A percentile compares a stretch with the other conserved stretches of the same genome.
These are phyloP conservation scores for Alternaria ethzedia DNA, from an alignment of 2,329 filamentous ascomycete genomes.

Conservation along the genomic window DNA sequence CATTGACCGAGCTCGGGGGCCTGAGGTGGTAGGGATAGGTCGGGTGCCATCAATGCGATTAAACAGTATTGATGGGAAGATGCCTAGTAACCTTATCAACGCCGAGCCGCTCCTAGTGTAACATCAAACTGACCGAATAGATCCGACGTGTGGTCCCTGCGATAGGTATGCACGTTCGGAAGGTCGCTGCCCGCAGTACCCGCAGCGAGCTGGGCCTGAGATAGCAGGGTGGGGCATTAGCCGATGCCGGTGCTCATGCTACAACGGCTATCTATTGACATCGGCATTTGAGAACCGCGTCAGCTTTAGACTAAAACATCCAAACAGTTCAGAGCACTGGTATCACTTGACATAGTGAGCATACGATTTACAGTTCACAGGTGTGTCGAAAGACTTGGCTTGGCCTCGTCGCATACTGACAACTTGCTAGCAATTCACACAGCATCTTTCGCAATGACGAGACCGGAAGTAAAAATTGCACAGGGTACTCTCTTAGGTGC, in stretches of 20 bases:
- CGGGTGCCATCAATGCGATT: not conserved
- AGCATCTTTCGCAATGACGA: not conserved
- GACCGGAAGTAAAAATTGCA: constrained; percentile 7
- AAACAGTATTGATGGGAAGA: not conserved
- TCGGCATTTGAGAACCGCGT: not conserved
- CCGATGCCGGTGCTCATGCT: not conserved
- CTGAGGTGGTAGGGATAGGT: not conserved
- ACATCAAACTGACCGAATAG: not conserved
- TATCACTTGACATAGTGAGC: not conserved
- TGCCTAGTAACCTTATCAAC: not conserved
- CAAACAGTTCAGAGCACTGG: not conserved
- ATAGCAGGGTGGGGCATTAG: not conserved
- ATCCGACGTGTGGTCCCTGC: not conserved
- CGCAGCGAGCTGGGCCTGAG: not conserved
- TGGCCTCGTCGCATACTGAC: not conserved
- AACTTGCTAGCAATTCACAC: not conserved
- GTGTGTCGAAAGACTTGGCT: not conserved
- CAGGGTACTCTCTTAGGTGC: constrained; percentile 21
- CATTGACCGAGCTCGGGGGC: not conserved
- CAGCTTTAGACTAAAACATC: not conserved
- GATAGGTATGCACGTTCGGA: not conserved
- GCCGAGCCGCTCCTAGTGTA: not conserved
- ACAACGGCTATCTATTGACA: not conserved
- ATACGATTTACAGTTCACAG: not conserved
- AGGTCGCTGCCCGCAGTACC: not conserved